Base-by-base conservation (phyloP, 1,284 basidiomycete genomes). In the Malassezia japonica region DNA sequence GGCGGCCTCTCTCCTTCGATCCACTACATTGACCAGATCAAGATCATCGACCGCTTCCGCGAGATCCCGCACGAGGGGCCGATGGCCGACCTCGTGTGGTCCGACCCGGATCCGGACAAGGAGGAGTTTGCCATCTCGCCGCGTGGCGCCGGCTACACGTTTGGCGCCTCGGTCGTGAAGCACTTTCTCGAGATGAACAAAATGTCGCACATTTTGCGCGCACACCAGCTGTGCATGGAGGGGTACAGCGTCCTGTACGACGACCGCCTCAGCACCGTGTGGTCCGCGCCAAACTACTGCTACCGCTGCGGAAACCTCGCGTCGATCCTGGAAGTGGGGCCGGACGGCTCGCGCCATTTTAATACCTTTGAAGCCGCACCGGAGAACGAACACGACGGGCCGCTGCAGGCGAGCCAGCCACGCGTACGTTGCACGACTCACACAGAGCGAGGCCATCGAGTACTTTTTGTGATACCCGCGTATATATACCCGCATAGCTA, bases 41-140 rank as follows among this genome's bases (percentile, higher is more conserved):
- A 96, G 75, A 87, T 98, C 42, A 88, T 98, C 43, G 94, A 98
- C 77, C 84, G 94, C 44, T 98, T 98, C 78, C 81, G 92, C 87
- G 94, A 99, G 78, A 96, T 99, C 56, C 94, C 94, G 35, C 94
- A 98, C 70, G 94, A 99, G 76, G 94, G 94, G 1, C 92, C 94
- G 4, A 98, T 99, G 90, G 92, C 92, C n/a, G 94, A 99, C 78
- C 80, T 99, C 21, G 94, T 99, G 2, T 99, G 94, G 94, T 95
- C 90, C 37, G 94, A 99, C 79, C 94, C 94, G 27, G 94, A 99
- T 77, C 84, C 89, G 37, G 92, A 96, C 74, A 96, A 96, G 74
- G 92, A 96, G 74, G 94, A 98, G 70, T 98, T 96, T 74, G 92
- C 92, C 34, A 96, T 98, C 74, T 94, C 89, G 50, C 92, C 94